Evolutionary conservation across 1,284 basidiomycete genomes (phyloP).

Genomic region (Naganishia albida): DNA sequence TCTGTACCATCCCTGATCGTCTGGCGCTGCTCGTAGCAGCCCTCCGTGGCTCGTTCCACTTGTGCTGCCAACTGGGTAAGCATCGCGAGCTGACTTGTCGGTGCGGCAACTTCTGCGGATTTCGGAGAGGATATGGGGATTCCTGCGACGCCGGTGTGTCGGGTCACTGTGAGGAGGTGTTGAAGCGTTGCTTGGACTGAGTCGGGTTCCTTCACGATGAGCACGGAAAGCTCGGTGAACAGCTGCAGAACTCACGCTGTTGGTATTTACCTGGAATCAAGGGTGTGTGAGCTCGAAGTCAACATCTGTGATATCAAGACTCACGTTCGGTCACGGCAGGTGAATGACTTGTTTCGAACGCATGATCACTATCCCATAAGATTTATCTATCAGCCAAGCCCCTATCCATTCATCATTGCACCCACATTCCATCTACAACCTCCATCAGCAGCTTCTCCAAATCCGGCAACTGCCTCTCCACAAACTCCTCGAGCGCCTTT

Average conservation of each 20-base stretch:
- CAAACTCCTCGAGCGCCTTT: slow-evolving; percentile 24
- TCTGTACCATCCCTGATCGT: slow-evolving; percentile 21
- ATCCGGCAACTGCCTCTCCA: slow-evolving; percentile 13
- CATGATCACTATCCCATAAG: slow-evolving; percentile 5
- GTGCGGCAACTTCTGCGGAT: no score
- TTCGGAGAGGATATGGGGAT: slow-evolving; percentile 10
- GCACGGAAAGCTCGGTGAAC: background rate
- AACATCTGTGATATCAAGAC: background rate
- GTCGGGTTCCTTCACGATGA: no score
- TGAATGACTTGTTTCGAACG: slow-evolving; percentile 1
- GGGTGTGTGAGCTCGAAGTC: background rate
- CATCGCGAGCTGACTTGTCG: background rate
- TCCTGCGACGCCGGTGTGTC: slow-evolving; percentile 14
- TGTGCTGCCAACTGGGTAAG: slow-evolving; percentile 12
- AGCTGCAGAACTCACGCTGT: slow-evolving; percentile 8
- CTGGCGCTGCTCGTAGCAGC: slow-evolving; percentile 13
- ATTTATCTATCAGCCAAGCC: background rate
- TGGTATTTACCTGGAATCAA: slow-evolving; percentile 9
- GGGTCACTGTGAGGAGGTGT: slow-evolving; percentile 7
- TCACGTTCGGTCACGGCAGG: slow-evolving; percentile 17
- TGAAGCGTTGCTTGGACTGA: slow-evolving; percentile 23
- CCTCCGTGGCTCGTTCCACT: slow-evolving; percentile 20
- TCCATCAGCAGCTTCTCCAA: slow-evolving; percentile 12
- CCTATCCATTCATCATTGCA: background rate
- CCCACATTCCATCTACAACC: slow-evolving; percentile 21